phyloP scores from a whole-genome alignment of 2,329 filamentous ascomycete genomes.

The Zarea fungicola region DNA sequence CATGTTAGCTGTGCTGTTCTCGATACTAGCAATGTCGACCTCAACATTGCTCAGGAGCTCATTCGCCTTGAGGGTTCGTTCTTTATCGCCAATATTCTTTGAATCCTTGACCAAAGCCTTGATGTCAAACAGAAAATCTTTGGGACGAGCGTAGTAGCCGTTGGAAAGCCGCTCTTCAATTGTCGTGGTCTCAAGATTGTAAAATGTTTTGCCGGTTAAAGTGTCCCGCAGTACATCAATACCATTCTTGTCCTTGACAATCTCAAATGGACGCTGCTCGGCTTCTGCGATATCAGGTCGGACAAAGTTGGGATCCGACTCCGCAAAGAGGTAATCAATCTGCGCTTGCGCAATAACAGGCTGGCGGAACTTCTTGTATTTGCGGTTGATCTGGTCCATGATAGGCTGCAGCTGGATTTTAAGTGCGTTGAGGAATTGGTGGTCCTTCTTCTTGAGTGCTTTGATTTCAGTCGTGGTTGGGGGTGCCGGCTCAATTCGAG shows the following conservation, averaged over 20 bases:
- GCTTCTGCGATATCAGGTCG: slow-evolving; percentile 47
- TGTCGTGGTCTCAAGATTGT: slow-evolving; percentile 87
- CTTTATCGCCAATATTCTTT: slow-evolving; percentile 73
- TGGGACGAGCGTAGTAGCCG: slow-evolving; percentile 87
- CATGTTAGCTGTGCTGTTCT: slow-evolving; percentile 59
- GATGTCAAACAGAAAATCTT: slow-evolving; percentile 86
- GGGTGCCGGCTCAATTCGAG: slow-evolving; percentile 61
- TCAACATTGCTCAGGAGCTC: slow-evolving; percentile 91
- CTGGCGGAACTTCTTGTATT: slow-evolving; percentile 82
- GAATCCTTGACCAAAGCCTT: slow-evolving; percentile 80
- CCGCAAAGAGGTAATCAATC: slow-evolving; percentile 78
- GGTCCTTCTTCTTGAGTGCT: slow-evolving; percentile 74
- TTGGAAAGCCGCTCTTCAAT: slow-evolving; percentile 97
- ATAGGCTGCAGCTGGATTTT: slow-evolving; percentile 89
- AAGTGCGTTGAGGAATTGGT: slow-evolving; percentile 75
- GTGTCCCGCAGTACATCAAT: slow-evolving; percentile 71
- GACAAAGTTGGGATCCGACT: slow-evolving; percentile 70
- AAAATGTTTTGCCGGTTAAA: slow-evolving; percentile 77
- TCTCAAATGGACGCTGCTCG: slow-evolving; percentile 69
- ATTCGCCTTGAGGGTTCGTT: slow-evolving; percentile 79
- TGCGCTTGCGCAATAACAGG: slow-evolving; percentile 68
- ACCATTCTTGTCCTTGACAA: slow-evolving; percentile 73
- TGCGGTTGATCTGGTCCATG: slow-evolving; percentile 92
- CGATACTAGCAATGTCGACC: slow-evolving; percentile 79
- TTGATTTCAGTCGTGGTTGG: slow-evolving; percentile 76